Conservation (phyloP, 23 red algal genomes). For the Agarophyton chilense region DNA sequence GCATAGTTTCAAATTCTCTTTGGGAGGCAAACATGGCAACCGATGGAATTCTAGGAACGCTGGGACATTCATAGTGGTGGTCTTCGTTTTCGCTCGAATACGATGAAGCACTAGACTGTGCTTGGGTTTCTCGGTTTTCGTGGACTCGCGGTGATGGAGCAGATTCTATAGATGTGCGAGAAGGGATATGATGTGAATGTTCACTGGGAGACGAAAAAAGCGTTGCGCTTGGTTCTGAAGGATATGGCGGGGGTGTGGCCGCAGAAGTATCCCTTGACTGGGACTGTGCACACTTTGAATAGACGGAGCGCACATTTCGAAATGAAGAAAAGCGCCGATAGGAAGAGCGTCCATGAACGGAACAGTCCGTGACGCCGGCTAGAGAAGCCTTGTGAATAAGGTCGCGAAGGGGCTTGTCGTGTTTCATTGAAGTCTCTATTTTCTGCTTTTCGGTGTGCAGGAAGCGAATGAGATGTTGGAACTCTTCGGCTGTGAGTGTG, state of each 20-base stretch:
- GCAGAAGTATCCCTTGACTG: background rate
- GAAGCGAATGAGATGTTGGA: conserved; percentile 71
- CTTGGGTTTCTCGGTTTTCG: background rate
- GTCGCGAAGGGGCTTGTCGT: conserved; percentile 73
- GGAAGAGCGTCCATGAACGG: conserved; percentile 61
- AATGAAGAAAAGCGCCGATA: conserved; percentile 77
- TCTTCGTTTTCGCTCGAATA: conserved; percentile 32
- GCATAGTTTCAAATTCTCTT: conserved; percentile 47
- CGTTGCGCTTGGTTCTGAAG: background rate
- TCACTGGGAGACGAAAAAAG: conserved; percentile 13
- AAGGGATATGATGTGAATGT: conserved; percentile 1
- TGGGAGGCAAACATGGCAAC: conserved; percentile 84
- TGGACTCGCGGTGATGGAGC: background rate
- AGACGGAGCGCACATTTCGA: conserved; percentile 73
- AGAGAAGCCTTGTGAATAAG: conserved; percentile 57
- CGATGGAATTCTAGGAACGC: background rate
- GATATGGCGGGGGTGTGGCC: background rate
- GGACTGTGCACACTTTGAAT: background rate
- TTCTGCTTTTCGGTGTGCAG: conserved; percentile 74
- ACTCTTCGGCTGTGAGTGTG: conserved; percentile 56
- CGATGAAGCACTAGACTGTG: conserved; percentile 2
- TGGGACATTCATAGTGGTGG: background rate
- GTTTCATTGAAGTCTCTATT: conserved; percentile 43
- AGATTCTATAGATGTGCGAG: background rate
- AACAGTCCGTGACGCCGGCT: conserved; percentile 77